These are phyloP conservation scores for Coniochaeta sp. DNA, from an alignment of 2,329 filamentous ascomycete species.

Conservation along the genomic window DNA sequence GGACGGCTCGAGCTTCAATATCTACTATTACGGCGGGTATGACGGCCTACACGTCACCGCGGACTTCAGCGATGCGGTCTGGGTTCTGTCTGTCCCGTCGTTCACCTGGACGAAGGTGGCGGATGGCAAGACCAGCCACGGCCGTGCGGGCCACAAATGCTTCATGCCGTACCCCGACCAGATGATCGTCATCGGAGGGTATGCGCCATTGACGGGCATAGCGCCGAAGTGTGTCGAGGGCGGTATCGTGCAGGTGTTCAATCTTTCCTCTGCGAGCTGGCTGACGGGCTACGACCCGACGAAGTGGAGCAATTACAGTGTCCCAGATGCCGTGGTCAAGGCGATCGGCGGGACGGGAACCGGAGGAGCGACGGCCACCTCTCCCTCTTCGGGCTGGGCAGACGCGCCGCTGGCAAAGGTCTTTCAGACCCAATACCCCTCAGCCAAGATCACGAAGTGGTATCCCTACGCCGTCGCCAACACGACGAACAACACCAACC, in stretches of 20 bases:
- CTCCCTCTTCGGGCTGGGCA: constrained; percentile 50
- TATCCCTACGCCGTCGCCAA: constrained; percentile 48
- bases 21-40: constrained; percentile 81
- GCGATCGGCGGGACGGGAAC: constrained; percentile 60
- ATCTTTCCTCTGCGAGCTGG: constrained; percentile 65
- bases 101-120: constrained; percentile 66
- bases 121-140: constrained; percentile 38
- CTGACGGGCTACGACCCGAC: constrained; percentile 61
- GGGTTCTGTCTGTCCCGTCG: constrained; percentile 71
- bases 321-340: constrained; percentile 55
- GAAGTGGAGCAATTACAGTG: constrained; percentile 56
- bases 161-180: constrained; percentile 70
- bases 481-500: constrained; percentile 19
- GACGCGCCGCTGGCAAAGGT: constrained; percentile 38
- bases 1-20: constrained; percentile 69
- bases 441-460: constrained; percentile 47
- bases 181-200: constrained; percentile 73
- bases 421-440: constrained; percentile 49
- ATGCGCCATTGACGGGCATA: constrained; percentile 22
- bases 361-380: constrained; percentile 64
- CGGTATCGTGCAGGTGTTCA: constrained; percentile 58
- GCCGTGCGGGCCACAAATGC: constrained; percentile 67
- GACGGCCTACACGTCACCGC: constrained; percentile 35
- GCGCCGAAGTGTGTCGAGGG: constrained; percentile 38
- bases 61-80: constrained; percentile 59